These are phyloP conservation scores for Candida ficus DNA, from an alignment of 805 yeast genomes.

Conservation along the genomic window DNA sequence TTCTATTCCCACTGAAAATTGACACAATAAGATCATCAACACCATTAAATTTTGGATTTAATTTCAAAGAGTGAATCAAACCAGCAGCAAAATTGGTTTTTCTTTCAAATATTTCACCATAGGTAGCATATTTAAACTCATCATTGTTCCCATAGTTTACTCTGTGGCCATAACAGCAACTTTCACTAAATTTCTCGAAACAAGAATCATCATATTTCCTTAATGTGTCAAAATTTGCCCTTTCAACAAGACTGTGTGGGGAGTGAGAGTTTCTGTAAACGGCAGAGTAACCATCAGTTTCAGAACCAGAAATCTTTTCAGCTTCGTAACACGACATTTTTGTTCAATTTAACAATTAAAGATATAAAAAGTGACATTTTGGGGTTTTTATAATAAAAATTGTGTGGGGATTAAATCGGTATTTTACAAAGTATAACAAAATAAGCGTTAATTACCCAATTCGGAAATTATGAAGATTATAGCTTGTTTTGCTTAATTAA, in stretches of 20 bases:
- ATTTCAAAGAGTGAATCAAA: conserved; percentile 24
- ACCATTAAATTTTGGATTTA: conserved; percentile 5
- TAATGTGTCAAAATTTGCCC: conserved; percentile 28
- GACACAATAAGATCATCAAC: conserved; percentile 40
- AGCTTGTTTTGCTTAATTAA: conserved; percentile 6
- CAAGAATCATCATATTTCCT: conserved; percentile 37
- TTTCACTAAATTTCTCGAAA: conserved; percentile 27
- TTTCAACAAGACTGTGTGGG: conserved; percentile 21
- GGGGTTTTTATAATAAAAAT: too few relatives aligned
- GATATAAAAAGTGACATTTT: too few relatives aligned
- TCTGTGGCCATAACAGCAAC: conserved; percentile 11
- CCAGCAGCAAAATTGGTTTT: conserved; percentile 50
- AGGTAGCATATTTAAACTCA: conserved; percentile 35
- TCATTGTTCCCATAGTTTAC: conserved; percentile 23
- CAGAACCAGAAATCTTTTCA: conserved; percentile 10
- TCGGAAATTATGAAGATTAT: neutral
- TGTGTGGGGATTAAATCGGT: too few relatives aligned
- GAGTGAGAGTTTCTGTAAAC: conserved; percentile 34
- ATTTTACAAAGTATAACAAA: too few relatives aligned
- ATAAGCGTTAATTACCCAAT: too few relatives aligned
- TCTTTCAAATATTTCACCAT: conserved; percentile 33
- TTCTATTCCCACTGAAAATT: conserved; percentile 47
- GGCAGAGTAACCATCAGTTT: conserved; percentile 36
- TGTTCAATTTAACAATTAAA: neutral
- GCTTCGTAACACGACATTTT: conserved; percentile 4